Base-by-base conservation (phyloP, 2,329 filamentous ascomycete species). In the Pyrenochaeta sp. region DNA sequence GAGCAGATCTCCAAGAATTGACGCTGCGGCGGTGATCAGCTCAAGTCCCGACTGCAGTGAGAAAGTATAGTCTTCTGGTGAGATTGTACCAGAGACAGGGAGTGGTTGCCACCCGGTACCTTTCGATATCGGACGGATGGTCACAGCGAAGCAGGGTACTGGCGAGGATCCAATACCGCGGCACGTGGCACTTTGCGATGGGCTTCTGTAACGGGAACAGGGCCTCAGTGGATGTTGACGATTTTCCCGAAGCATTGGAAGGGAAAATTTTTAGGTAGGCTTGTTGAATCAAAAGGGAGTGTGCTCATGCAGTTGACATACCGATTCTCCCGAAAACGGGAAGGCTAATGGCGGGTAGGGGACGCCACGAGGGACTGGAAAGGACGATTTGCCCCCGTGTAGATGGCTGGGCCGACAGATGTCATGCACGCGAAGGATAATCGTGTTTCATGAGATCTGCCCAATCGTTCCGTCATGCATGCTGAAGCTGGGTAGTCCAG, bases 21-120 rank as follows among this genome's bases (percentile, higher is more conserved):
- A 64, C 55, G 62, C 63, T 64, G 58, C 58, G 55, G 50, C 44
- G 52, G 29, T 53, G 50, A 63, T 63, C 59, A 64, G 60, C 58
- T 50, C 44, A 51, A 52, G 49, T 55, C 46, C 57, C 49, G 59
- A 59, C 41, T 50, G 49, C 41, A 50, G 41, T 41, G 41, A 39
- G 44, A 50, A 43, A 31, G n/a, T n/a, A n/a, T 40, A 51, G 26
- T 44, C 20, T 35, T 53, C 53, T 47, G 55, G 55, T 60, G 51
- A 56, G 58, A 60, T 51, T 49, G 48, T 42, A 46, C 37, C 51
- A 35, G 39, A 41, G n/a, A 29, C 60, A 55, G 51, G 56, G 58
- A 46, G 38, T 44, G 40, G 40, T 65, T 44, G 63, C 62, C 61
- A 65, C 62, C 40, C 50, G n/a, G n/a, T 58, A 54, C 54, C 51